These are phyloP conservation scores for Cyberlindnera subsufficiens DNA, from an alignment of 805 yeast species.

Conservation along the genomic window DNA sequence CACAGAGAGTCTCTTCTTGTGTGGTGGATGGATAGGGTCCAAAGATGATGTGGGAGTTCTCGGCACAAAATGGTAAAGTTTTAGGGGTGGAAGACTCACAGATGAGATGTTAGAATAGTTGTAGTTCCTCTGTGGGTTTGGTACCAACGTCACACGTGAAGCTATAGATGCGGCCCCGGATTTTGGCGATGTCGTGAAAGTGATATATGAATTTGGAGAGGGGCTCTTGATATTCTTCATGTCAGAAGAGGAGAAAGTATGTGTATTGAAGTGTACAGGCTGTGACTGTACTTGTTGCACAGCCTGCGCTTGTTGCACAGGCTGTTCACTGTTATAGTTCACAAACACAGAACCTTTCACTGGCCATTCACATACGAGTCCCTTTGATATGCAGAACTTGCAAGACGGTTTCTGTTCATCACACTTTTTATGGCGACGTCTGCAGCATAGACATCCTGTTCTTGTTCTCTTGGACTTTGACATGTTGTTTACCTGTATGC, in stretches of 20 bases:
- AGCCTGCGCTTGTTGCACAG: neutral
- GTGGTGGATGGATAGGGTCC: neutral
- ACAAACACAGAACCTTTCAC: slow-evolving; percentile 12
- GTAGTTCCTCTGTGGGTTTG: neutral
- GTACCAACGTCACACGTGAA: too few relatives aligned
- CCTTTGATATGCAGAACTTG: slow-evolving; percentile 9
- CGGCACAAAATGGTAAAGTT: slow-evolving; percentile 7
- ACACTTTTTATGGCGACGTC: slow-evolving; percentile 14
- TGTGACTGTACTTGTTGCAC: neutral
- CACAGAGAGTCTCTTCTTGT: slow-evolving; percentile 9
- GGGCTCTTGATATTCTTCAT: too few relatives aligned
- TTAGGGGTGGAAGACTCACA: slow-evolving; percentile 8
- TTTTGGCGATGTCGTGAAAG: too few relatives aligned
- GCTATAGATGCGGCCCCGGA: too few relatives aligned
- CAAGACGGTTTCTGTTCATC: slow-evolving; percentile 14
- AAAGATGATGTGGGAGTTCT: neutral
- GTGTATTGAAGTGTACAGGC: neutral
- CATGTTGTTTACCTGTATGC: neutral
- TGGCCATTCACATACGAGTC: slow-evolving; percentile 15
- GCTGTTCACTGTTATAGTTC: slow-evolving; percentile 3
- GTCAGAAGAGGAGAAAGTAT: too few relatives aligned
- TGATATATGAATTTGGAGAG: too few relatives aligned
- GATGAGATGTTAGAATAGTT: neutral
- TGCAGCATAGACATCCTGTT: slow-evolving; percentile 15
- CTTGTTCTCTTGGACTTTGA: slow-evolving; percentile 10